These are phyloP conservation scores for Mortierella sp. DNA, from an alignment of 371 early-diverging fungal species.

Conservation along the genomic window DNA sequence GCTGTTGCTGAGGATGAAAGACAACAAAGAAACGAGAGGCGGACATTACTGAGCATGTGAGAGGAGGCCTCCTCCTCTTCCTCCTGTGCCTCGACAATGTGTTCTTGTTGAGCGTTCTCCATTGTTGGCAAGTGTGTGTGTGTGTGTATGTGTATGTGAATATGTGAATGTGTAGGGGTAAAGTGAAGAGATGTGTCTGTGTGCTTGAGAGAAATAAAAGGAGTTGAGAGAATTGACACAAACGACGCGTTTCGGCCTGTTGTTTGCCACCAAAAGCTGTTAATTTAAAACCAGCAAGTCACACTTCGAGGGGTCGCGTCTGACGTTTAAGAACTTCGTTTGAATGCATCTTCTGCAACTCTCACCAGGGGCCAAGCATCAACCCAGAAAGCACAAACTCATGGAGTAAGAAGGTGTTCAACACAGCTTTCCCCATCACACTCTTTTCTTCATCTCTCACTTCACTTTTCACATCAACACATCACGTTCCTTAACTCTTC, in stretches of 20 bases:
- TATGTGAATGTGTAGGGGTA: background rate
- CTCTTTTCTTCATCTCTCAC: background rate
- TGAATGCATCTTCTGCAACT: background rate
- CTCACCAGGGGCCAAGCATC: background rate
- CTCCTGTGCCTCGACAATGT: constrained; percentile 35
- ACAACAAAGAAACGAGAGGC: background rate
- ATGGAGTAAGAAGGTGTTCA: no score
- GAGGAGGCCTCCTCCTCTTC: constrained; percentile 36
- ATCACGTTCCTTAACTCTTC: background rate
- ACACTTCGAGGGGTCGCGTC: background rate
- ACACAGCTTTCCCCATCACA: constrained; percentile 5
- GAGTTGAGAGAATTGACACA: background rate
- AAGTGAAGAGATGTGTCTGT: background rate
- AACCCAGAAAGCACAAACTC: background rate
- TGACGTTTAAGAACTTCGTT: background rate
- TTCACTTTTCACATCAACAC: background rate
- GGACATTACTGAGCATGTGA: constrained; percentile 43
- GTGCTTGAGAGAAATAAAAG: background rate
- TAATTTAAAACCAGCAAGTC: background rate
- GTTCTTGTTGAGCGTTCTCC: constrained; percentile 46
- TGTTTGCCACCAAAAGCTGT: constrained; percentile 23
- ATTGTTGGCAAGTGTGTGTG: constrained; percentile 16
- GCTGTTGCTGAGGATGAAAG: background rate
- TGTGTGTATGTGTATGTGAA: background rate
- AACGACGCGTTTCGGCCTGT: background rate